Evolutionary conservation across 768 basidiomycete species (phyloP).

Genomic region (Kwoniella newhampshirensis): DNA sequence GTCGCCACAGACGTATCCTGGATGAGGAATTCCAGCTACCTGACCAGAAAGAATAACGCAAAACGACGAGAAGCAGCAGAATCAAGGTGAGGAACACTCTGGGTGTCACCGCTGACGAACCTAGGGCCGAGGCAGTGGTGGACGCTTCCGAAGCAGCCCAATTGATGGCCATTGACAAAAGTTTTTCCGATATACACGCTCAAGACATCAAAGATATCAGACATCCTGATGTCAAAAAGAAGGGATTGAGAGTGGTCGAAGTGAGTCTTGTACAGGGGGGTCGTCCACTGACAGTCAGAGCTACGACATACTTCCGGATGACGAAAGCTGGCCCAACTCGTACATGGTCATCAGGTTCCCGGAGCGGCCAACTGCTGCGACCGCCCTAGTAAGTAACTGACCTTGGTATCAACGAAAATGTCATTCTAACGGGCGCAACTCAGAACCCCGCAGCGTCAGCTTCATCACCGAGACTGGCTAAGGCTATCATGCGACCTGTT

Average conservation of each 20-base stretch:
- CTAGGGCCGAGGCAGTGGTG: slow-evolving; percentile 25
- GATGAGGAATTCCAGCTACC: slow-evolving; percentile 89
- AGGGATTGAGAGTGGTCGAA: slow-evolving; percentile 37
- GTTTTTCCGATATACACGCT: slow-evolving; percentile 35
- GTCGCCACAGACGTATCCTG: slow-evolving; percentile 70
- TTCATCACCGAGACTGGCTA: slow-evolving; percentile 31
- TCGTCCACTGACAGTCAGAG: slow-evolving; percentile 21
- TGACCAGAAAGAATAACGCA: slow-evolving; percentile 52
- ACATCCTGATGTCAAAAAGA: slow-evolving; percentile 41
- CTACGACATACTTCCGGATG: slow-evolving; percentile 49
- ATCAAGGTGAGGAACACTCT: slow-evolving; percentile 16
- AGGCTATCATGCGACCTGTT: slow-evolving; percentile 40
- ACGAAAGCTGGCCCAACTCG: slow-evolving; percentile 34
- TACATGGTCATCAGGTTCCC: slow-evolving; percentile 46
- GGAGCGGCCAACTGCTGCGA: slow-evolving; percentile 45
- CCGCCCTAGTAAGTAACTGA: slow-evolving; percentile 26
- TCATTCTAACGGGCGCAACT: not conserved
- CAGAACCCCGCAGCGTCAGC: slow-evolving; percentile 27
- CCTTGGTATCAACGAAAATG: not conserved
- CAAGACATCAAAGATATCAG: slow-evolving; percentile 21
- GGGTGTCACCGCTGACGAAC: not conserved
- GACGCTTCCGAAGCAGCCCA: slow-evolving; percentile 51
- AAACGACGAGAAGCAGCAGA: slow-evolving; percentile 30
- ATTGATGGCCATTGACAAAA: slow-evolving; percentile 45
- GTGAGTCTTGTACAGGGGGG: slow-evolving; percentile 19